Evolutionary conservation across 257 asterid genomes (phyloP).

Genomic region (Solanum raphanifolium): DNA sequence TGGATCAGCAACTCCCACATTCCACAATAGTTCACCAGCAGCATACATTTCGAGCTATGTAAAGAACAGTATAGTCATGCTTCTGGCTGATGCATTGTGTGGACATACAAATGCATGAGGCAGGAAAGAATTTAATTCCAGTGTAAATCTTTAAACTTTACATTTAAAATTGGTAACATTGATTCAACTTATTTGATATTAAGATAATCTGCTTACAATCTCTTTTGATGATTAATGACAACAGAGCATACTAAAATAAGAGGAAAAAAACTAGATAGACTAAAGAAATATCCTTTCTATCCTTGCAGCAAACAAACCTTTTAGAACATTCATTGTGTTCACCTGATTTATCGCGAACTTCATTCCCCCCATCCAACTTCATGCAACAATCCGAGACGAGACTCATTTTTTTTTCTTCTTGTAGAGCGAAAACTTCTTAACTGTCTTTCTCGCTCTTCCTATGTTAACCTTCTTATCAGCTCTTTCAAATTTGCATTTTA

Average conservation of each 20-base stretch:
- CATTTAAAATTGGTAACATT: background rate
- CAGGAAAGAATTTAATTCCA: background rate
- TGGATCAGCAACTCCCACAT: slow-evolving; percentile 14
- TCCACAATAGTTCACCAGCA: slow-evolving; percentile 48
- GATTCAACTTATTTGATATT: background rate
- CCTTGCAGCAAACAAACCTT: background rate
- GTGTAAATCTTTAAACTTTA: background rate
- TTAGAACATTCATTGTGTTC: background rate
- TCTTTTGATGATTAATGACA: background rate
- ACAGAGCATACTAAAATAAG: background rate
- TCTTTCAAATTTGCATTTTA: background rate
- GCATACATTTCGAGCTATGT: slow-evolving; percentile 50
- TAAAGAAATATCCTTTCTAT: background rate
- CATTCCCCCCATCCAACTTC: background rate
- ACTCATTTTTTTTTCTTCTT: background rate
- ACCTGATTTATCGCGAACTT: background rate
- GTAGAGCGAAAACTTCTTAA: background rate
- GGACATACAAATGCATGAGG: background rate
- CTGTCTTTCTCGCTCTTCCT: background rate
- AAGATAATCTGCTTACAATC: background rate
- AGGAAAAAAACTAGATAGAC: background rate
- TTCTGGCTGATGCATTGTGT: background rate
- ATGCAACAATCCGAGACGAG: background rate
- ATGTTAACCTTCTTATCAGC: background rate
- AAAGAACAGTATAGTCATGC: background rate